Evolutionary conservation across 352 stramenopile species (phyloP).

Genomic region (Globisporangium solare): DNA sequence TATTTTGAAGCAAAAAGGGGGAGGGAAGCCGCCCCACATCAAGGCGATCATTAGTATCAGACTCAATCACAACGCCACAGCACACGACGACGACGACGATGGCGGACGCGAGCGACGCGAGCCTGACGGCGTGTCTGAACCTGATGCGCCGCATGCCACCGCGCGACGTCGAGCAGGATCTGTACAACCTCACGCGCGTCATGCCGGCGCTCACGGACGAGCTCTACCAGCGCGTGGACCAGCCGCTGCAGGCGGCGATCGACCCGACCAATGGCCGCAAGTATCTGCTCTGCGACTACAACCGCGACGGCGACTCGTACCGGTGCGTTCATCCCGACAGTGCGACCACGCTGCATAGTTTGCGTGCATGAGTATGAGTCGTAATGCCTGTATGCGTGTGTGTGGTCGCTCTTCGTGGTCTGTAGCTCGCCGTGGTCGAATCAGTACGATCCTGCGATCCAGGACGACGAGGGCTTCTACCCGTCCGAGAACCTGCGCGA

Average conservation of each 20-base stretch:
- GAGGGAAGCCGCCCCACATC: not conserved
- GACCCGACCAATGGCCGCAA: conserved; percentile 84
- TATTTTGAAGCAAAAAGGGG: conserved; percentile 1
- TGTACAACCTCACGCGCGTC: conserved; percentile 84
- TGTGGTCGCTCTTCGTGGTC: too few species aligned
- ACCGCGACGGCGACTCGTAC: conserved; percentile 91
- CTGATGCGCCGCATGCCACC: conserved; percentile 89
- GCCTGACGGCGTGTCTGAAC: conserved; percentile 81
- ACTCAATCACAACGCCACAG: not conserved
- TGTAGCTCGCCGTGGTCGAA: conserved; percentile 90
- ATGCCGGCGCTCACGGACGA: conserved; percentile 83
- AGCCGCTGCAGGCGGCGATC: conserved; percentile 86
- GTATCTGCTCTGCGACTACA: conserved; percentile 95
- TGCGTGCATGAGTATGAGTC: too few species aligned
- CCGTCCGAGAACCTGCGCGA: conserved; percentile 85
- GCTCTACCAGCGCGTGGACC: conserved; percentile 91
- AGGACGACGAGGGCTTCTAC: conserved; percentile 86
- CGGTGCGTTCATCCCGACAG: conserved; percentile 19
- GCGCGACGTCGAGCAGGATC: conserved; percentile 75
- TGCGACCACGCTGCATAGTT: too few species aligned
- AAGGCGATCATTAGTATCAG: not conserved
- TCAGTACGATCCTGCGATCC: conserved; percentile 74
- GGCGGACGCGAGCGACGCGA: conserved; percentile 28
- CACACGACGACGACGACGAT: conserved; percentile 9
- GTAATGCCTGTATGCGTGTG: not conserved